These are phyloP conservation scores for Chrysopogon serrulatus DNA, from an alignment of 176 grass and related monocot species.

Conservation along the genomic window DNA sequence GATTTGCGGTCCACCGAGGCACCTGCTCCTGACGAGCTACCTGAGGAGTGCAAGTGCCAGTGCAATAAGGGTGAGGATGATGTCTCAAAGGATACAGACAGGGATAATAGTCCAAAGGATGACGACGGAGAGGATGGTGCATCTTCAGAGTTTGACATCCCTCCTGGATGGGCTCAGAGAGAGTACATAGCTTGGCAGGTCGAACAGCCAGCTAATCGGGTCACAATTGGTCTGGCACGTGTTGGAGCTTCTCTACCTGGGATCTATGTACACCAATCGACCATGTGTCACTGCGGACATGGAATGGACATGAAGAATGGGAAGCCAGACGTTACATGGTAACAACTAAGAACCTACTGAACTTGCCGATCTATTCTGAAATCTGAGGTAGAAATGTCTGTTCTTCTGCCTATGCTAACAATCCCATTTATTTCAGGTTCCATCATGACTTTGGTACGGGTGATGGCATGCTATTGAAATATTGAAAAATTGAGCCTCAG, in stretches of 20 bases:
- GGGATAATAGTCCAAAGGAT: not conserved
- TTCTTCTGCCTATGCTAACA: not conserved
- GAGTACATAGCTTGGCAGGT: slow-evolving; percentile 10
- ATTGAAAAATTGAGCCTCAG: not conserved
- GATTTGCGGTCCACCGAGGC: not conserved
- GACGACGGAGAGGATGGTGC: not conserved
- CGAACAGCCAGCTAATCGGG: not conserved
- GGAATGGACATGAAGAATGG: not conserved
- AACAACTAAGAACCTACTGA: not conserved
- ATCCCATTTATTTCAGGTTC: not conserved
- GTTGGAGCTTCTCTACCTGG: not conserved
- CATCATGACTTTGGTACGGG: not conserved
- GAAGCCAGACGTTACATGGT: not conserved
- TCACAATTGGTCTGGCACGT: not conserved
- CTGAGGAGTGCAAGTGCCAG: too few species aligned
- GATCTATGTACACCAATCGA: not conserved
- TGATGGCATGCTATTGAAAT: not conserved
- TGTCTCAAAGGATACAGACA: not conserved
- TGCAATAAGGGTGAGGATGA: not conserved
- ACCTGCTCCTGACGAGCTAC: not conserved
- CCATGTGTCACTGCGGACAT: not conserved
- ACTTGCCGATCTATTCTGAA: not conserved
- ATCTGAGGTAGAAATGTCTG: not conserved
- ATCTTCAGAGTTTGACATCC: not conserved
- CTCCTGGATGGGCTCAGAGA: slow-evolving; percentile 3